Evolutionary conservation across 2,329 filamentous ascomycete species (phyloP).

Genomic region (Ceratocystis albifundus): DNA sequence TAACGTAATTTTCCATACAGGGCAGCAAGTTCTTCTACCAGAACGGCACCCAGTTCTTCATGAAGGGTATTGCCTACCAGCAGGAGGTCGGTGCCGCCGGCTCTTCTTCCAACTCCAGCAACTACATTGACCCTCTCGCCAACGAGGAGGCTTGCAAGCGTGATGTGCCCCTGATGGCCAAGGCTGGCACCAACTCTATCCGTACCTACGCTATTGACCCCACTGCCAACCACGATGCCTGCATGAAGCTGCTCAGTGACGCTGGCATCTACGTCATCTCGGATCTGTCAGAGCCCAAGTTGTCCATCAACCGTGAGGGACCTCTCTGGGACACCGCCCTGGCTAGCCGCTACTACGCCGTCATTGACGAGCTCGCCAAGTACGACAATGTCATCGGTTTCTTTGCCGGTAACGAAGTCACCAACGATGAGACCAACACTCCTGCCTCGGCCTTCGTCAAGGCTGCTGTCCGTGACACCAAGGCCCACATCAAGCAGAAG

Average conservation of each 20-base stretch:
- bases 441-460: slow-evolving; percentile 88
- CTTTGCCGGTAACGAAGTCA: slow-evolving; percentile 97
- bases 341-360: slow-evolving; percentile 68
- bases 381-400: slow-evolving; percentile 93
- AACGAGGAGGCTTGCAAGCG: slow-evolving; percentile 61
- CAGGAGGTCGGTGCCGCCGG: slow-evolving; percentile 55
- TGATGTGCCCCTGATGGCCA: slow-evolving; percentile 68
- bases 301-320: slow-evolving; percentile 74
- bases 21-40: slow-evolving; percentile 84
- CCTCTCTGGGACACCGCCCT: slow-evolving; percentile 70
- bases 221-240: slow-evolving; percentile 60
- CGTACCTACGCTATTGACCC: slow-evolving; percentile 92
- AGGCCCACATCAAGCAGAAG: slow-evolving; percentile 78
- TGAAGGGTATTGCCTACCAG: slow-evolving; percentile 93
- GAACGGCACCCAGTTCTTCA: slow-evolving; percentile 57
- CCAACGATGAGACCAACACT: slow-evolving; percentile 81
- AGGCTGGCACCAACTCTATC: slow-evolving; percentile 81
- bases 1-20: slow-evolving; percentile 31
- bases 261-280: slow-evolving; percentile 92
- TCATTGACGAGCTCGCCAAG: slow-evolving; percentile 67
- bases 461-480: slow-evolving; percentile 91
- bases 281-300: slow-evolving; percentile 69
- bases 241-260: slow-evolving; percentile 71
- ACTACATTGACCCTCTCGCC: slow-evolving; percentile 74
- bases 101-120: slow-evolving; percentile 33